Base-by-base conservation (phyloP, 371 early-diverging fungal genomes). In the Mucor indicus region DNA sequence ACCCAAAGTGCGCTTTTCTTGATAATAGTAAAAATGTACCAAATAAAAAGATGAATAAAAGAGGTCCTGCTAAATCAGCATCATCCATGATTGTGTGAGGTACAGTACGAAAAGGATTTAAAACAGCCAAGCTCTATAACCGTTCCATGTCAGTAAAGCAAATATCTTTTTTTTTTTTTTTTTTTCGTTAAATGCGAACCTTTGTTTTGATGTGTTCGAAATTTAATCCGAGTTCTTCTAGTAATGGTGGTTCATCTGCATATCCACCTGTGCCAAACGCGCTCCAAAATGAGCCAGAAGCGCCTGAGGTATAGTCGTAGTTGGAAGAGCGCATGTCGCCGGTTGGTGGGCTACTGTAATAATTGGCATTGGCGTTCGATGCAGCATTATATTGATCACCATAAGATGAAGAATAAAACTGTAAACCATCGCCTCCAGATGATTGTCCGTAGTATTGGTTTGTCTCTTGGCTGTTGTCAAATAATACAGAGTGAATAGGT, bases 1-100 rank as follows among this genome's bases (percentile, higher is more conserved):
- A 98, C 12, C 96, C 95, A 74, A 98, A 98, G 63, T 96, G 93
- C 21, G 86, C 81, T 62, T 96, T 96, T 50, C 95, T 92, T 15
- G 93, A 83, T 80, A 93, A 45, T 44, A 75, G 77, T 62, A 95
- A 64, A 55, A 90, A 92, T 17, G 88, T 87, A 40, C 96, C 98
- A 66, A 95, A 89, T 31, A 90, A 70, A 23, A 96, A 75, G 49
- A 90, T 87, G 56, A 96, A 96, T 19, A 96, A 52, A 29, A 96
- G 63, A 25, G 98, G 98, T 0, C 98, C 98, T 5, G 93, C 93
- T 60, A 98, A 77, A 67, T 98, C 98, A 4, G 95, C 81, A 60
- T 98, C 93, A 44, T 89, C 91, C 86, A 96, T 93, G 47, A 97
- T 92, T 35, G 93, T 75, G 23, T 83, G 80, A 50, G 95, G 93